Base-by-base conservation (phyloP, 1,284 basidiomycete genomes). In the Mycena sp. region DNA sequence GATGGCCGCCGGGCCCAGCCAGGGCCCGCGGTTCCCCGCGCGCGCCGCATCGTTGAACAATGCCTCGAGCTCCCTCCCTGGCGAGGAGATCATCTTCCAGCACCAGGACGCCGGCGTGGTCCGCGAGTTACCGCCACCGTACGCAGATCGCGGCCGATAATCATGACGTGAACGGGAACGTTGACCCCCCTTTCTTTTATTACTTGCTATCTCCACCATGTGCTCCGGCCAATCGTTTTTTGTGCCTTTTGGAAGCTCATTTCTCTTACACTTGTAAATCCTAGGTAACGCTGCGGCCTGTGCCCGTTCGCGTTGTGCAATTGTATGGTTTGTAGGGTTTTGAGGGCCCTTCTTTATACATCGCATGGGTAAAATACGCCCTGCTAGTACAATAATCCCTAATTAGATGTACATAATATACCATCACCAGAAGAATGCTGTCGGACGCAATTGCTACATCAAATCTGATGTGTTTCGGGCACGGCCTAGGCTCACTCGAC, bases 71-170 rank as follows among this genome's bases (percentile, higher is more conserved):
- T 35, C 32, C 9, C 32, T 35, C 14, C 30, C 46, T n/a, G 48
- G 35, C 14, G 41, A 61, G 37, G 68, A 65, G 40, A 53, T 69
- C 35, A 61, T 69, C 46, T 65, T 51, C 58, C 68, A 69, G 51
- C 68, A 69, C 43, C 58, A 64, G 40, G 68, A 69, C 52, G 68
- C 63, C 17, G 68, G 64, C 29, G 17, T 64, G 11, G 46, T 69
- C 23, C 68, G 64, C 45, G 68, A 69, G 57, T 50, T 69, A 10
- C 68, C 68, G n/a, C 68, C 68, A 21, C 68, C 68, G 16, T 69
- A 69, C 43, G 48, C 56, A 4, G 68, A 67, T 45, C 68, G 60
- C 89, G 77, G 89, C 85, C 69, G 88, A 88, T 41, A 85, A 94
- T 32, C 83, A 98, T 61, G 92, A 94, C 88, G 23, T 29, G 43